Evolutionary conservation across 2,329 filamentous ascomycete species (phyloP), one percentile per base, ranked within the genome.

Genomic region (Apiospora malaysiana): DNA sequence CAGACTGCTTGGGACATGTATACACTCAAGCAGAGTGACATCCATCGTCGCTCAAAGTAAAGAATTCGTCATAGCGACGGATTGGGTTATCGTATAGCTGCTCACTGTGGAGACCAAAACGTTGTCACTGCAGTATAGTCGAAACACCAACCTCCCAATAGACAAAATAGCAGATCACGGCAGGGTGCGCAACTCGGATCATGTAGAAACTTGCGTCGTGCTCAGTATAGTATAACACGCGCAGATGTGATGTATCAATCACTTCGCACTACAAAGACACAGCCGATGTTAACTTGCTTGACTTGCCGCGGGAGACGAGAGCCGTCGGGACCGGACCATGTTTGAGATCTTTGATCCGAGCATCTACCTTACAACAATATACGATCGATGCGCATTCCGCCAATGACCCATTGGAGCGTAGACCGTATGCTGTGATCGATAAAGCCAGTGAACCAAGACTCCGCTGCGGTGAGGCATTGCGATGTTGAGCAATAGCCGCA

Each of bases 141-240:
- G 56, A 63, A 63, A 63, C 56, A 63, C 56, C 56, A 63, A 23
- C 56, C 56, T 63, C 56, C 32, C 56, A n/a, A 18, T n/a, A 40
- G 40, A 40, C 56, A 40, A n/a, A n/a, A 40, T 63, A 40, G 18
- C 21, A 40, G 32, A 40, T n/a, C 16, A n/a, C 6, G 21, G 56
- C 56, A 8, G 51, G 27, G 27, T 16, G 51, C 16, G 27, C 27
- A 37, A 2, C 6, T 59, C 27, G 32, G 27, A n/a, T 40, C 32
- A 23, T 23, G 56, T 63, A 63, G 9, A 40, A 23, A 4, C 18
- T 40, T 59, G 51, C 51, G 32, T 59, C 51, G 51, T 8, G 16
- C 8, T 14, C 9, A 59, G 51, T 59, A 59, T 59, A 37, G 27
- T 59, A 59, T 37, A 21, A 27, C 27, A 37, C 51, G 18, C 37